Percentiles rank a stretch among this genome's conserved stretches.
Conservation (phyloP, 495 filamentous ascomycete genomes). For the Penicillium coffeae region DNA sequence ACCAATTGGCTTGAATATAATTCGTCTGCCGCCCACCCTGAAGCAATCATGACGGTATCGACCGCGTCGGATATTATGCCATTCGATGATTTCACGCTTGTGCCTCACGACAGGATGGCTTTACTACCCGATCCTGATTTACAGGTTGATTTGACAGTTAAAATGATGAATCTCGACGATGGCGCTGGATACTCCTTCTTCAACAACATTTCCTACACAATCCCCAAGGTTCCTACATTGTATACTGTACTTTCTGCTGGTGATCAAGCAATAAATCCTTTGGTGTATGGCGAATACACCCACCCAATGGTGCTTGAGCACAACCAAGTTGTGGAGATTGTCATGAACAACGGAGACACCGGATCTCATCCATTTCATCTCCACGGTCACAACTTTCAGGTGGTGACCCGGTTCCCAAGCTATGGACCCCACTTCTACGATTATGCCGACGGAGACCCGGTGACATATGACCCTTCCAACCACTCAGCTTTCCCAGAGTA, state of each 20-base stretch:
- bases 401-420: conserved; percentile 48
- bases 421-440: conserved; percentile 41
- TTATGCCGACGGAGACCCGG: conserved; percentile 31
- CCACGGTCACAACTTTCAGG: conserved; percentile 82
- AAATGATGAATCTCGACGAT: conserved; percentile 46
- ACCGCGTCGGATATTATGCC: conserved; percentile 19
- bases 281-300: conserved; percentile 71
- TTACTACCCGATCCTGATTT: conserved; percentile 25
- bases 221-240: conserved; percentile 73
- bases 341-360: conserved; percentile 73
- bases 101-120: conserved; percentile 43
- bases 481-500: conserved; percentile 29
- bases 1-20: conserved; percentile 81
- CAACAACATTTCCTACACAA: conserved; percentile 71
- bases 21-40: conserved; percentile 48
- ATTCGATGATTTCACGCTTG: conserved; percentile 25
- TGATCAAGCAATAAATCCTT: conserved; percentile 54
- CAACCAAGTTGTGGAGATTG: conserved; percentile 67
- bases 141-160: conserved; percentile 30
- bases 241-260: conserved; percentile 71
- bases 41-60: conserved; percentile 46
- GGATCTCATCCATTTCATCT: conserved; percentile 84
- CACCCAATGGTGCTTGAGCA: conserved; percentile 65
- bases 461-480: conserved; percentile 37
- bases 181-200: conserved; percentile 61